These are phyloP conservation scores for Dalechampia spathulata DNA, from an alignment of 441 rosid genomes.

Conservation along the genomic window DNA sequence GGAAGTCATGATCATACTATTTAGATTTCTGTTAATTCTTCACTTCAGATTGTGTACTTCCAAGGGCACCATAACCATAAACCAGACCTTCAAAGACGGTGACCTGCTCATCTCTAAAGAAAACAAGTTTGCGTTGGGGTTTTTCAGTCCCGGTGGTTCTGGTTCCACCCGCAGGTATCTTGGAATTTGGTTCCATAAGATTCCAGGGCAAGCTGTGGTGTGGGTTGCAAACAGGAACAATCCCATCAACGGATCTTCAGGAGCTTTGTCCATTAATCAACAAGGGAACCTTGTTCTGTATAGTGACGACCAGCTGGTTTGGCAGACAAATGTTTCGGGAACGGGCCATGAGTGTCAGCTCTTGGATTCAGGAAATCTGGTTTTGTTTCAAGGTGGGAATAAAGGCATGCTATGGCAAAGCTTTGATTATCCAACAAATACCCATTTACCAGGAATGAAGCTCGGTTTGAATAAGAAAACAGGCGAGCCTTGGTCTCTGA, in stretches of 20 bases:
- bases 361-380: slow-evolving; percentile 31
- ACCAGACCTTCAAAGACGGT: slow-evolving; percentile 15
- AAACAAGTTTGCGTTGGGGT: slow-evolving; percentile 1
- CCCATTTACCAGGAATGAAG: slow-evolving; percentile 5
- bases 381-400: neutral
- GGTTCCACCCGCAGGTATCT: neutral
- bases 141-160: slow-evolving; percentile 6
- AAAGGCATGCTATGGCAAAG: slow-evolving; percentile 14
- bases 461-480: neutral
- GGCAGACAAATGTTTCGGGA: slow-evolving; percentile 15
- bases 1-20: too few relatives aligned
- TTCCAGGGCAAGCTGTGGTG: slow-evolving; percentile 10
- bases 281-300: slow-evolving; percentile 10
- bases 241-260: slow-evolving; percentile 14
- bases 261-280: slow-evolving; percentile 2
- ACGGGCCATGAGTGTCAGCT: slow-evolving; percentile 4
- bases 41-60: neutral
- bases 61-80: neutral
- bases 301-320: neutral
- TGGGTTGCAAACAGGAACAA: slow-evolving; percentile 22
- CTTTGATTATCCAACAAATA: slow-evolving; percentile 10
- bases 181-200: slow-evolving; percentile 25
- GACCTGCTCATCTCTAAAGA: slow-evolving; percentile 22
- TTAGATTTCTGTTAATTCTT: too few relatives aligned
- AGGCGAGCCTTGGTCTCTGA: neutral